Conservation (phyloP, 2,329 filamentous ascomycete species). For the Phialocephala subalpina region DNA sequence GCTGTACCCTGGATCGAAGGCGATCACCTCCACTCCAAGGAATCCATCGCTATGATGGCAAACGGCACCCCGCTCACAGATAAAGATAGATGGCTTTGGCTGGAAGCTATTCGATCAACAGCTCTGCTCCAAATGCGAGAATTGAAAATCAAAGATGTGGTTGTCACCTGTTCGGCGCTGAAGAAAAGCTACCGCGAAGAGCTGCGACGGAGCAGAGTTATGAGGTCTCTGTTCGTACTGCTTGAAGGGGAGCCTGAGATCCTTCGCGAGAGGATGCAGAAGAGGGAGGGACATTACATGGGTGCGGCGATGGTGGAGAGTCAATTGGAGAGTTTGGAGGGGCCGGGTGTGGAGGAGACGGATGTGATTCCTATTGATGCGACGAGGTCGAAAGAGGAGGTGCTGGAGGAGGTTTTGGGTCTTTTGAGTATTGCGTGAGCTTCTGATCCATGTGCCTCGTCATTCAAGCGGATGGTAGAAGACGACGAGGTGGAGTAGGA, state of each 20-base stretch:
- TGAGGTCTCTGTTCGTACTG: constrained; percentile 46
- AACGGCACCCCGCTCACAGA: constrained; percentile 42
- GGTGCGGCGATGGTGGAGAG: constrained; percentile 46
- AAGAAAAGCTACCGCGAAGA: constrained; percentile 45
- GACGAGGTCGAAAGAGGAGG: neutral
- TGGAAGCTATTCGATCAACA: constrained; percentile 39
- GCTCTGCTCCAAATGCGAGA: constrained; percentile 40
- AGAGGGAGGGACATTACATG: constrained; percentile 48
- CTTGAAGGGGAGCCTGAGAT: constrained; percentile 45
- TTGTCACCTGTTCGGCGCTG: constrained; percentile 52
- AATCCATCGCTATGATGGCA: constrained; percentile 40
- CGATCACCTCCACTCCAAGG: constrained; percentile 47
- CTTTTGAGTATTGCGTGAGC: neutral
- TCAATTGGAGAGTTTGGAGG: constrained; percentile 46
- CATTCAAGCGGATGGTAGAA: too few species aligned
- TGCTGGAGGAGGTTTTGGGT: constrained; percentile 21
- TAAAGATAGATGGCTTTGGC: constrained; percentile 45
- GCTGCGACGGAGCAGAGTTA: constrained; percentile 38
- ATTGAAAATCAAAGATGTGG: constrained; percentile 39
- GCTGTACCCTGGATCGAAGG: constrained; percentile 50
- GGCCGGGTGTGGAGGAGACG: constrained; percentile 40
- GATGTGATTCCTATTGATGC: constrained; percentile 46
- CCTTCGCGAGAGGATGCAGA: constrained; percentile 40
- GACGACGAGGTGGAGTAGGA: too few species aligned
- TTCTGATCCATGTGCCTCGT: too few species aligned